Conservation (phyloP, 208 protist genomes). For the Trypanosomatidae sp. region DNA sequence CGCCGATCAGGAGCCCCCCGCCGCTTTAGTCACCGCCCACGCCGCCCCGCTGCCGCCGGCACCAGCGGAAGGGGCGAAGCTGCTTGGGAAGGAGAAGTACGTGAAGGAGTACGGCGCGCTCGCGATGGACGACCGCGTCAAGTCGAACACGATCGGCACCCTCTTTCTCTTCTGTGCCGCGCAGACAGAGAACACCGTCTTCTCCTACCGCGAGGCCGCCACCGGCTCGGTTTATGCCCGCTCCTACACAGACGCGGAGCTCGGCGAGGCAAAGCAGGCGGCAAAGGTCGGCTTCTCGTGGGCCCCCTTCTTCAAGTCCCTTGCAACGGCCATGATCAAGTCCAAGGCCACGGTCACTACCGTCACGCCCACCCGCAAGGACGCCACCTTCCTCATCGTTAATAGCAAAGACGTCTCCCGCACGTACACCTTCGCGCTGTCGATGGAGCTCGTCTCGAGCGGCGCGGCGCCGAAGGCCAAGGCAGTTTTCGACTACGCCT, state of each 20-base stretch:
- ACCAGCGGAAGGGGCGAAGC: slow-evolving; percentile 13
- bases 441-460: slow-evolving; percentile 52
- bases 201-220: slow-evolving; percentile 61
- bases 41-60: too few relatives aligned
- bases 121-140: slow-evolving; percentile 62
- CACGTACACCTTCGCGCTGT: slow-evolving; percentile 53
- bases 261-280: slow-evolving; percentile 53
- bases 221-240: slow-evolving; percentile 63
- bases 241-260: slow-evolving; percentile 75
- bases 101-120: slow-evolving; percentile 76
- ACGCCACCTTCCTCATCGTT: slow-evolving; percentile 56
- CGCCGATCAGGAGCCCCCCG: too few relatives aligned
- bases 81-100: slow-evolving; percentile 85
- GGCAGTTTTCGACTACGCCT: slow-evolving; percentile 54
- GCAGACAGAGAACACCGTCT: slow-evolving; percentile 48
- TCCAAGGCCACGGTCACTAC: slow-evolving; percentile 43
- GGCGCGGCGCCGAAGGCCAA: slow-evolving; percentile 22
- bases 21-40: too few relatives aligned
- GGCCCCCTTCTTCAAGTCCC: slow-evolving; percentile 87
- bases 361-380: slow-evolving; percentile 26
- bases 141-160: slow-evolving; percentile 28
- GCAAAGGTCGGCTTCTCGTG: slow-evolving; percentile 55
- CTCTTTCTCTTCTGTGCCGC: slow-evolving; percentile 70
- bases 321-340: slow-evolving; percentile 79
- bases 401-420: slow-evolving; percentile 61